Percentiles rank a stretch among this genome's conserved stretches.
phyloP scores from a whole-genome alignment of 257 asterid species.

The Misopates orontium region DNA sequence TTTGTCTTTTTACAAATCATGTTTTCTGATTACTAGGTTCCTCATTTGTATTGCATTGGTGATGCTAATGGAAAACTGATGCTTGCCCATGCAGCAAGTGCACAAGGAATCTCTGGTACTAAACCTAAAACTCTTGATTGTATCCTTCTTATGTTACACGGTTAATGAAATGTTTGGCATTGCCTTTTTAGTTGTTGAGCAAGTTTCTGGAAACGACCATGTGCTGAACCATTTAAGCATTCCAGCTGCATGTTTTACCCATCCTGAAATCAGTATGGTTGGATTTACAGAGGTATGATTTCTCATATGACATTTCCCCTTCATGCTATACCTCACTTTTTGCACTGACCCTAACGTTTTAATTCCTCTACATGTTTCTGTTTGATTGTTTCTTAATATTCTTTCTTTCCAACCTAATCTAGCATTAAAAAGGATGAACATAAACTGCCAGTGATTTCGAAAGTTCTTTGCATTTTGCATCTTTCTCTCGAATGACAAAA shows the following conservation, averaged over 20 bases:
- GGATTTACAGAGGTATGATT: conserved; percentile 87
- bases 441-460: conserved; percentile 25
- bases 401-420: conserved; percentile 8
- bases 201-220: conserved; percentile 85
- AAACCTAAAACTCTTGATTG: conserved; percentile 20
- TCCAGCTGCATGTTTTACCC: conserved; percentile 99
- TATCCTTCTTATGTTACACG: conserved; percentile 15
- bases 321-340: conserved; percentile 4
- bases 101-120: conserved; percentile 91
- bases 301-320: conserved; percentile 22
- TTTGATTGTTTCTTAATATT: not conserved
- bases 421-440: conserved; percentile 4
- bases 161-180: conserved; percentile 25
- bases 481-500: not conserved
- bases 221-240: conserved; percentile 88
- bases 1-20: conserved; percentile 31
- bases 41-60: conserved; percentile 94
- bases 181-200: conserved; percentile 80
- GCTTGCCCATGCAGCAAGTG: conserved; percentile 99
- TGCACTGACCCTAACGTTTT: not conserved
- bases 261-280: conserved; percentile 99
- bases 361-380: not conserved
- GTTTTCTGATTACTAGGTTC: conserved; percentile 59
- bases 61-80: conserved; percentile 99
- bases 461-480: not conserved